These are phyloP conservation scores for Pseudogymnoascus sp. DNA, from an alignment of 2,329 filamentous ascomycete species.

Conservation along the genomic window DNA sequence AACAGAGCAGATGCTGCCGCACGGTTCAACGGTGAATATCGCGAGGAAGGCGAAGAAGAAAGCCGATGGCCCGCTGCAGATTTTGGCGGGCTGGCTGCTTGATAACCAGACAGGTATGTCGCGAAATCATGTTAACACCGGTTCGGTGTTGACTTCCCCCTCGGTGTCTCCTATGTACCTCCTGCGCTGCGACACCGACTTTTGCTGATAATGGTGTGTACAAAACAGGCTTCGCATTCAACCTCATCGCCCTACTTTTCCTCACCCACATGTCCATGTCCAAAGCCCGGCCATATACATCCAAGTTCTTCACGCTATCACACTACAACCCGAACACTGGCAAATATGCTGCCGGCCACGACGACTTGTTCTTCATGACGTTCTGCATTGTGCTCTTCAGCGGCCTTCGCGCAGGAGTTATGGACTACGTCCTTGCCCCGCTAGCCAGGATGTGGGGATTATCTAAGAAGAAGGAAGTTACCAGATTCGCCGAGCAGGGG, in stretches of 20 bases:
- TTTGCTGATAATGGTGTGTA: not conserved
- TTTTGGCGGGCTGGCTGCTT: not conserved
- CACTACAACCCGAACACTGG: slow-evolving; percentile 67
- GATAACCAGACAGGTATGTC: not conserved
- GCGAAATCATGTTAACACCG: not conserved
- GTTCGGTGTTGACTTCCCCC: slow-evolving; percentile 10
- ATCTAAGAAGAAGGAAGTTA: slow-evolving; percentile 64
- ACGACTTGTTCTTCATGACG: slow-evolving; percentile 70
- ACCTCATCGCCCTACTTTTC: slow-evolving; percentile 74
- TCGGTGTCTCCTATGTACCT: not conserved
- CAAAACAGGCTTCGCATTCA: slow-evolving; percentile 67
- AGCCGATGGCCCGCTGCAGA: not conserved
- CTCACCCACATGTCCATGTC: slow-evolving; percentile 79
- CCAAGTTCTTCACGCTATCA: slow-evolving; percentile 80
- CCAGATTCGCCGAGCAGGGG: slow-evolving; percentile 87
- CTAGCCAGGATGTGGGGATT: slow-evolving; percentile 67
- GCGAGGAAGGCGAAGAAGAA: slow-evolving; percentile 5
- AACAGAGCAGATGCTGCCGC: slow-evolving; percentile 1
- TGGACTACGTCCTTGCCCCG: slow-evolving; percentile 82
- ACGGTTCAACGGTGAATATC: not conserved
- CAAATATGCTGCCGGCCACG: slow-evolving; percentile 66
- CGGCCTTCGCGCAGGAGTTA: slow-evolving; percentile 70
- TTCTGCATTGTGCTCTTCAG: slow-evolving; percentile 82
- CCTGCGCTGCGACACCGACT: not conserved
- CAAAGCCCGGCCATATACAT: slow-evolving; percentile 68